Evolutionary conservation across 768 basidiomycete genomes (phyloP).

Genomic region (Phylloporus rhodoxanthus): DNA sequence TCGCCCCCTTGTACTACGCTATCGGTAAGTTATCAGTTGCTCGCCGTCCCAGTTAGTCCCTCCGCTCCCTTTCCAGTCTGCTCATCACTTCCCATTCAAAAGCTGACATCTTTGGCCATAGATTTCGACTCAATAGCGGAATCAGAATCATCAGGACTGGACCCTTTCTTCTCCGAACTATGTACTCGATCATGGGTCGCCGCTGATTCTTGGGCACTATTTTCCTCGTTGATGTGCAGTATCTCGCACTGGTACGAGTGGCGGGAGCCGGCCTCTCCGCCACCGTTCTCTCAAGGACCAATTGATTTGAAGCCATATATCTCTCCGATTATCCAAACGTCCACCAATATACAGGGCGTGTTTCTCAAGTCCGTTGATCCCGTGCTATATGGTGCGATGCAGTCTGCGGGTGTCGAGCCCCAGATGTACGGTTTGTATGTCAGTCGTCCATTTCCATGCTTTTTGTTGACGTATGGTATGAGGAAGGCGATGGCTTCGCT

Average conservation of each 20-base stretch:
- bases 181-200: conserved; percentile 67
- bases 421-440: conserved; percentile 95
- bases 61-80: conserved; percentile 7
- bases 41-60: conserved; percentile 1
- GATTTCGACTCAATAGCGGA: conserved; percentile 71
- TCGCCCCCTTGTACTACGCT: conserved; percentile 82
- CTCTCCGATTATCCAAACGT: conserved; percentile 81
- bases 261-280: conserved; percentile 39
- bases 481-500: conserved; percentile 82
- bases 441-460: conserved; percentile 4
- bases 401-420: conserved; percentile 81
- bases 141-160: conserved; percentile 25
- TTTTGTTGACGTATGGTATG: conserved; percentile 10
- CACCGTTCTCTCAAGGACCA: conserved; percentile 33
- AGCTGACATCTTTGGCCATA: conserved; percentile 33
- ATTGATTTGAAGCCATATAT: conserved; percentile 58
- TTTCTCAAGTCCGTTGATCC: conserved; percentile 78
- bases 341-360: conserved; percentile 70
- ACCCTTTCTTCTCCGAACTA: conserved; percentile 46
- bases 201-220: conserved; percentile 86
- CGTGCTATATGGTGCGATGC: conserved; percentile 65
- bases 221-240: conserved; percentile 70
- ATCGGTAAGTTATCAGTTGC: conserved; percentile 22
- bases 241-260: conserved; percentile 79
- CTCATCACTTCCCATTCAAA: conserved; percentile 15